phyloP scores from a whole-genome alignment of 768 basidiomycete species.

The Calocybe cyanea region DNA sequence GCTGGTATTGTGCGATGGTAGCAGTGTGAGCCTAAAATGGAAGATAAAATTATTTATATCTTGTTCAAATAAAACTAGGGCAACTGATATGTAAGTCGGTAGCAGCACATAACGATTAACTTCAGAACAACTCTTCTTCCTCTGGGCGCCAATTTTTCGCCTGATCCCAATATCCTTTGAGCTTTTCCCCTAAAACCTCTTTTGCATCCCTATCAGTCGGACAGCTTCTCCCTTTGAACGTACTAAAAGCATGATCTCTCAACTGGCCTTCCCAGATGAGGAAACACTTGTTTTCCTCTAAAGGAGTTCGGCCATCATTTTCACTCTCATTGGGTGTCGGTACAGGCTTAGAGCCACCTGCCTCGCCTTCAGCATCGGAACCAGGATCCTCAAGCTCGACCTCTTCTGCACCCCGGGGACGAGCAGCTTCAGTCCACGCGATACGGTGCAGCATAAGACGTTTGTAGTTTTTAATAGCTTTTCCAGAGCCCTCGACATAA shows the following conservation, averaged over 20 bases:
- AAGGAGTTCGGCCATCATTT: conserved; percentile 36
- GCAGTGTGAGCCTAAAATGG: no score
- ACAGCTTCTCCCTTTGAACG: conserved; percentile 78
- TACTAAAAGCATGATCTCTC: conserved; percentile 74
- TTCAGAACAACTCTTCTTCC: conserved; percentile 69
- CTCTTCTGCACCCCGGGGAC: conserved; percentile 70
- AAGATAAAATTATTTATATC: no score
- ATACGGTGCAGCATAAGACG: conserved; percentile 84
- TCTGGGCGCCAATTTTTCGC: conserved; percentile 87
- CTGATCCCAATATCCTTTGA: conserved; percentile 92
- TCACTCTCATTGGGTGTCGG: conserved; percentile 17
- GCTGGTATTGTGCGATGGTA: no score
- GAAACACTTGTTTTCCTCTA: conserved; percentile 86
- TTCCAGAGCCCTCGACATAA: conserved; percentile 88
- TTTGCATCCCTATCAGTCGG: conserved; percentile 84
- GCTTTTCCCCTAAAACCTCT: conserved; percentile 79
- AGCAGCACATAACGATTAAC: neutral
- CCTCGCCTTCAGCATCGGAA: conserved; percentile 35
- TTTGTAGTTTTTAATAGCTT: conserved; percentile 84
- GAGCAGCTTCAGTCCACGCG: conserved; percentile 89
- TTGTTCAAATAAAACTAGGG: neutral
- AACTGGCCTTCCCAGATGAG: conserved; percentile 92
- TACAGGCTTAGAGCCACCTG: conserved; percentile 30
- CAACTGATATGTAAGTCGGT: neutral
- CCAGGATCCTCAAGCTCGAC: conserved; percentile 59